Evolutionary conservation across 164 flowering plant species (phyloP).

Genomic region (Magnolia kwangsiensis): DNA sequence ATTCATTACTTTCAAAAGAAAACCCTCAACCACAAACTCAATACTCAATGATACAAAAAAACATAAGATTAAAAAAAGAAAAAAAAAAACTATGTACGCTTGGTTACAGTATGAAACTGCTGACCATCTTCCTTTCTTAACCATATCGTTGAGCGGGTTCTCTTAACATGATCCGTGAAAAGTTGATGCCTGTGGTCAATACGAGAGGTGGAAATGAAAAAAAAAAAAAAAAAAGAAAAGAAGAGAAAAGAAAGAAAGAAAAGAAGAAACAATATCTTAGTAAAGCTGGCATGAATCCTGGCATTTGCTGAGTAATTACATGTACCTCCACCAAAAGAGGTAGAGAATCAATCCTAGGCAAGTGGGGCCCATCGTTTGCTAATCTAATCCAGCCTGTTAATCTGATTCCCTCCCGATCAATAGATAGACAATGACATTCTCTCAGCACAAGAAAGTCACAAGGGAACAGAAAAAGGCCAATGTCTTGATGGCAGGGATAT

Average conservation of each 20-base stretch:
- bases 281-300: neutral
- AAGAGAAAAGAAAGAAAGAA: too few species aligned
- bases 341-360: neutral
- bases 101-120: conserved; percentile 40
- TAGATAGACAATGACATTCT: too few species aligned
- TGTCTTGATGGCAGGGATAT: too few species aligned
- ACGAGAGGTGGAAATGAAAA: neutral
- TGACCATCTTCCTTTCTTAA: conserved; percentile 41
- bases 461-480: too few species aligned
- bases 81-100: conserved; percentile 19
- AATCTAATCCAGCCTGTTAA: too few species aligned
- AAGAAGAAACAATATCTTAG: neutral
- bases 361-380: too few species aligned
- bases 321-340: neutral
- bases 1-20: too few species aligned
- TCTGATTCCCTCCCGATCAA: too few species aligned
- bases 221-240: neutral
- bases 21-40: neutral
- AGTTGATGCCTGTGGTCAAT: conserved; percentile 48
- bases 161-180: conserved; percentile 55
- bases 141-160: conserved; percentile 66
- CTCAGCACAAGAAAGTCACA: too few species aligned
- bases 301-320: neutral
- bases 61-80: neutral
- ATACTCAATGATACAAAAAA: neutral